phyloP scores from a whole-genome alignment of 257 asterid species.

The Ligustrum vulgare region DNA sequence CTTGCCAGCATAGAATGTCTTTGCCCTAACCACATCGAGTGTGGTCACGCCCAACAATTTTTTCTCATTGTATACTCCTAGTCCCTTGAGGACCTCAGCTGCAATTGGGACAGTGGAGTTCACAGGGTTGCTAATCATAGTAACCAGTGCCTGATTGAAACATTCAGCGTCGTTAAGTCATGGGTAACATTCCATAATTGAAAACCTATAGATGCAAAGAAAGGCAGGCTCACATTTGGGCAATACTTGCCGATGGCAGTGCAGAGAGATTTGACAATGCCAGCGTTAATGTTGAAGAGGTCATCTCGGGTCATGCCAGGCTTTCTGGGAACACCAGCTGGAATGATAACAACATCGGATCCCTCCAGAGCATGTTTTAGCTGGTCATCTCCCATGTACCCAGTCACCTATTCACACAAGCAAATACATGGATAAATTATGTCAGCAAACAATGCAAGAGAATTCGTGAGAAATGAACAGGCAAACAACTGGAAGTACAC shows the following conservation, averaged over 20 bases:
- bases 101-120: slow-evolving; percentile 95
- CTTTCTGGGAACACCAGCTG: slow-evolving; percentile 98
- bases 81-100: slow-evolving; percentile 83
- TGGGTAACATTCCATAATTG: neutral
- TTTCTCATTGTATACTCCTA: slow-evolving; percentile 74
- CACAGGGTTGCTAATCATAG: slow-evolving; percentile 92
- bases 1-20: slow-evolving; percentile 87
- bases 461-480: neutral
- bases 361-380: slow-evolving; percentile 77
- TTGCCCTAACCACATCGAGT: slow-evolving; percentile 97
- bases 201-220: neutral
- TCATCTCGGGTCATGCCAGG: slow-evolving; percentile 98
- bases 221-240: slow-evolving; percentile 55
- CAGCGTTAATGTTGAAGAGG: slow-evolving; percentile 84
- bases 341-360: slow-evolving; percentile 78
- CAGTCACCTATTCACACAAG: slow-evolving; percentile 49
- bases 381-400: slow-evolving; percentile 71
- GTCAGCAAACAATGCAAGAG: neutral
- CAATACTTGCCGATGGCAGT: slow-evolving; percentile 82
- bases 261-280: slow-evolving; percentile 76
- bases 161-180: neutral
- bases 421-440: neutral
- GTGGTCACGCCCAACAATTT: slow-evolving; percentile 87
- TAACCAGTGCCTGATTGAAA: slow-evolving; percentile 62
- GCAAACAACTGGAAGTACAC: neutral